Evolutionary conservation across 441 rosid genomes (phyloP).

Genomic region (Erodium chrysanthum): DNA sequence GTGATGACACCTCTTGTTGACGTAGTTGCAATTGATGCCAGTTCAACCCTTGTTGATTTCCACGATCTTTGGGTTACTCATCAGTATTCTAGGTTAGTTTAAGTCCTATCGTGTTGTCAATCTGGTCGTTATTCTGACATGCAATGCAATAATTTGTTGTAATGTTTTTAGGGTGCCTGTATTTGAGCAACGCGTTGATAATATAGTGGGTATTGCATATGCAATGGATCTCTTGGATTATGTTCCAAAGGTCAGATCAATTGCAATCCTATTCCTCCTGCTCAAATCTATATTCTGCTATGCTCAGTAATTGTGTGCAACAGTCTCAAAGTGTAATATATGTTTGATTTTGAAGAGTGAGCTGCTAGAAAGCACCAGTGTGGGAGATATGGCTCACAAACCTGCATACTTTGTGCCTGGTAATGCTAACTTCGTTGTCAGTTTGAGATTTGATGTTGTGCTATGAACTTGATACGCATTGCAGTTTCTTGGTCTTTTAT

Average conservation of each 20-base stretch:
- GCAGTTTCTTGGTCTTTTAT: conserved; percentile 1
- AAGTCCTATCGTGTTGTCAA: conserved; percentile 4
- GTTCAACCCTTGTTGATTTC: conserved; percentile 76
- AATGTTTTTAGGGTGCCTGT: conserved; percentile 76
- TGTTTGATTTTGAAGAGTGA: conserved; percentile 91
- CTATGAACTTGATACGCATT: not conserved
- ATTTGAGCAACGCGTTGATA: conserved; percentile 97
- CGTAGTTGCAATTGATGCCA: conserved; percentile 89
- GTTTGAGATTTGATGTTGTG: conserved; percentile 5
- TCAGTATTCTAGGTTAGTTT: conserved; percentile 84
- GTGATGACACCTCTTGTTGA: conserved; percentile 99
- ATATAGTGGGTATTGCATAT: conserved; percentile 91
- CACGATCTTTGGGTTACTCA: conserved; percentile 90
- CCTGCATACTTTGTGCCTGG: conserved; percentile 98
- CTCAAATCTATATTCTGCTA: conserved; percentile 12
- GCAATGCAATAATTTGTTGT: conserved; percentile 21
- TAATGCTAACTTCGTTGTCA: conserved; percentile 25
- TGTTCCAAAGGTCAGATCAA: conserved; percentile 67
- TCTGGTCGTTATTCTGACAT: conserved; percentile 11
- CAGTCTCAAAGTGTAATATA: conserved; percentile 33
- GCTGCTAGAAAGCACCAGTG: conserved; percentile 64
- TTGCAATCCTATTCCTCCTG: conserved; percentile 15
- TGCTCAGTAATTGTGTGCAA: conserved; percentile 25
- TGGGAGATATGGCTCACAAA: conserved; percentile 94
- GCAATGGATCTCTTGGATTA: conserved; percentile 97